phyloP scores from a whole-genome alignment of 2,329 filamentous ascomycete genomes.

The Fusarium oxysporum region DNA sequence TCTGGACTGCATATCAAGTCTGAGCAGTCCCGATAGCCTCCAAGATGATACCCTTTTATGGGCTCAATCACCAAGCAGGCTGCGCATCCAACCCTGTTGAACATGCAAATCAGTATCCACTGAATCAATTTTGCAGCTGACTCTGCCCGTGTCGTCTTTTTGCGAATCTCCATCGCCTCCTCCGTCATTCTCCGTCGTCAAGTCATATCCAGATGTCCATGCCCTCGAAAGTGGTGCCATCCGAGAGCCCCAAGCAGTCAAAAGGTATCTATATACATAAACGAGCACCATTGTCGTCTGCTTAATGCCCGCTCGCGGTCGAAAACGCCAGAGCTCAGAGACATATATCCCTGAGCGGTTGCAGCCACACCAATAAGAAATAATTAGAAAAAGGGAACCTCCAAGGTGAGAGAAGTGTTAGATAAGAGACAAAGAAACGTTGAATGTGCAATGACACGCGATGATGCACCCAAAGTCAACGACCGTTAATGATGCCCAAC shows the following conservation, averaged over 20 bases:
- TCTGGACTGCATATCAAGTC: slow-evolving; percentile 36
- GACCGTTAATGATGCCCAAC: slow-evolving; percentile 46
- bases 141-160: slow-evolving; percentile 35
- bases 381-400: slow-evolving; percentile 39
- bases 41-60: slow-evolving; percentile 19
- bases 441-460: slow-evolving; percentile 34
- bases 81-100: slow-evolving; percentile 32
- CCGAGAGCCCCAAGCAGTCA: slow-evolving; percentile 35
- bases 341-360: slow-evolving; percentile 3
- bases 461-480: slow-evolving; percentile 40
- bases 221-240: slow-evolving; percentile 23
- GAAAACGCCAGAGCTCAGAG: slow-evolving; percentile 2
- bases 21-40: slow-evolving; percentile 27
- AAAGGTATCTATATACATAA: slow-evolving; percentile 45
- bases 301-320: slow-evolving; percentile 27
- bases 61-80: slow-evolving; percentile 20
- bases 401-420: slow-evolving; percentile 30
- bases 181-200: slow-evolving; percentile 40
- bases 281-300: slow-evolving; percentile 33
- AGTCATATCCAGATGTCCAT: slow-evolving; percentile 45
- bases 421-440: slow-evolving; percentile 32
- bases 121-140: slow-evolving; percentile 40
- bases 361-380: slow-evolving; percentile 30
- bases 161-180: slow-evolving; percentile 30
- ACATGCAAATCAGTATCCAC: slow-evolving; percentile 24